Conservation (phyloP, 2,329 filamentous ascomycete genomes). For the Aureobasidium melanogenum region DNA sequence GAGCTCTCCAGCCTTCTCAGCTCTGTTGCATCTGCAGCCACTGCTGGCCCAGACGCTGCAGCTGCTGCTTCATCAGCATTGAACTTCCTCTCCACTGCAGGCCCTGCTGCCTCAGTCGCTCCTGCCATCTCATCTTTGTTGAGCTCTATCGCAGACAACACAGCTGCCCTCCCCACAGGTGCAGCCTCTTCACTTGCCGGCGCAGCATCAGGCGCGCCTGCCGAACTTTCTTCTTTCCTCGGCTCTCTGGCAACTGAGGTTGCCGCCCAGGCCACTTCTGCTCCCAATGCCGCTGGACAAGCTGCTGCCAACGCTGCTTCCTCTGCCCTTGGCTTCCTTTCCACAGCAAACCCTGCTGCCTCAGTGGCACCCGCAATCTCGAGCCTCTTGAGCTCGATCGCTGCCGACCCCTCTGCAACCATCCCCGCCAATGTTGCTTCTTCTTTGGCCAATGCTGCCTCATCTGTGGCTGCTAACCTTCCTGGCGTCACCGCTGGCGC, state of each 20-base stretch:
- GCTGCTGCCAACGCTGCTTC: neutral
- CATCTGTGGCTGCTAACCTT: neutral
- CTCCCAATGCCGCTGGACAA: neutral
- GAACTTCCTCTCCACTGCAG: neutral
- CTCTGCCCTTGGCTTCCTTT: neutral
- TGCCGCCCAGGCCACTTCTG: neutral
- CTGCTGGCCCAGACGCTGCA: neutral
- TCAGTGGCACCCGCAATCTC: neutral
- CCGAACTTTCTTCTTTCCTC: neutral
- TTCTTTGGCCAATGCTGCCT: neutral
- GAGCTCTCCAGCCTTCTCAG: neutral
- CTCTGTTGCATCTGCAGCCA: neutral
- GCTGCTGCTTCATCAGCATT: neutral
- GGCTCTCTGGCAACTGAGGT: neutral
- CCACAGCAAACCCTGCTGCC: neutral
- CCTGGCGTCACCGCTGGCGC: neutral
- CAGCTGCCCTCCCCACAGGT: neutral
- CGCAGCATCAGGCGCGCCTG: neutral
- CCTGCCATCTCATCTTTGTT: neutral
- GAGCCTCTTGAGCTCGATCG: neutral
- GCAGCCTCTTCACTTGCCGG: neutral
- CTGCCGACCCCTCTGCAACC: neutral
- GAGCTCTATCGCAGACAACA: neutral
- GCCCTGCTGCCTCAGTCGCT: neutral
- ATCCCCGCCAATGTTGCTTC: neutral